Percentiles rank a stretch among this genome's conserved stretches.
Evolutionary conservation across 2,329 filamentous ascomycete species (phyloP).

Genomic region (Fusarium mangiferae): DNA sequence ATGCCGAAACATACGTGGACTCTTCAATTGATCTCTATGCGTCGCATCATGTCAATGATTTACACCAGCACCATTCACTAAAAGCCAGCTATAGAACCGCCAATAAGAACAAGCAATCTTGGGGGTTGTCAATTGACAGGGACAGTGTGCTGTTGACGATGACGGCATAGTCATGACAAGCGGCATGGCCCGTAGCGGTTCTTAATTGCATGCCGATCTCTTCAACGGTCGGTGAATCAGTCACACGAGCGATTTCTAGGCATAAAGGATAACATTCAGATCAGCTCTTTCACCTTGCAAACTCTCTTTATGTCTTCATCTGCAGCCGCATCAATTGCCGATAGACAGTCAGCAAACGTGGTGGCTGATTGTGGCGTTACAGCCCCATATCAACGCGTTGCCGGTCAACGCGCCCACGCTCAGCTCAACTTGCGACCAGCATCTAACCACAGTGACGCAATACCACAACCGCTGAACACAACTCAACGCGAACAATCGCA

Average conservation of each 20-base stretch:
- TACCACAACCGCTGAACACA: constrained; percentile 13
- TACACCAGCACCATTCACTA: not conserved
- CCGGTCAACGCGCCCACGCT: constrained; percentile 29
- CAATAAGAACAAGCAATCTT: not conserved
- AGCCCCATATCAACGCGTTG: constrained; percentile 36
- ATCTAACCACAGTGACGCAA: constrained; percentile 36
- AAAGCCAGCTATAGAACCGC: rapidly evolving
- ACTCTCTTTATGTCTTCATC: not conserved
- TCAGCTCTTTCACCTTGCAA: not conserved
- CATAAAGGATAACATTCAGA: not conserved
- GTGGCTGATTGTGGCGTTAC: constrained; percentile 34
- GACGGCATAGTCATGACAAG: not conserved
- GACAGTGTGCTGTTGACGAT: not conserved
- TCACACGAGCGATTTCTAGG: not conserved
- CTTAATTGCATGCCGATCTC: not conserved
- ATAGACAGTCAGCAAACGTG: constrained; percentile 9
- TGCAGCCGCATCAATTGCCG: not conserved
- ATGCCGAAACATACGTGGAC: not conserved
- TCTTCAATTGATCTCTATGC: not conserved
- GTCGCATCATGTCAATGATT: not conserved
- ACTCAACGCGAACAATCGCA: not conserved
- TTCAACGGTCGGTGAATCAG: not conserved
- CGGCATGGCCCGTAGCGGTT: not conserved
- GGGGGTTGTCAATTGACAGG: not conserved
- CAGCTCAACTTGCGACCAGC: constrained; percentile 39